Evolutionary conservation across 768 basidiomycete species (phyloP).

Genomic region (Boletus rex-veris): DNA sequence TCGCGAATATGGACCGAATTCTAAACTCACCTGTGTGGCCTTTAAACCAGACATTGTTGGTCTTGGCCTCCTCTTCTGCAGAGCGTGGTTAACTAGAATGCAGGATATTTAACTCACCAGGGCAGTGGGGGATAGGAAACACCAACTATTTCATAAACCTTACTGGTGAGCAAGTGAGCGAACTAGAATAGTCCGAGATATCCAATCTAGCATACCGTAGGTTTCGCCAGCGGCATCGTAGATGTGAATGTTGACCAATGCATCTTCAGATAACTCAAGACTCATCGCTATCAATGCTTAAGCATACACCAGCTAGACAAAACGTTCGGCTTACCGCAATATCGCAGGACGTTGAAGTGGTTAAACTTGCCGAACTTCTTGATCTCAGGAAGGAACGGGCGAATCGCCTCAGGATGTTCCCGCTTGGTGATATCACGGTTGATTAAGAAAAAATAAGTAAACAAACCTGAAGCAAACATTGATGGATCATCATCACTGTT

Average conservation of each 20-base stretch:
- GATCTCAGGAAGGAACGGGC: slow-evolving; percentile 53
- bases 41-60: slow-evolving; percentile 57
- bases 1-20: no score
- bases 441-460: slow-evolving; percentile 33
- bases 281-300: slow-evolving; percentile 48
- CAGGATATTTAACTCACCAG: neutral
- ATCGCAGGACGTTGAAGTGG: slow-evolving; percentile 48
- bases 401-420: slow-evolving; percentile 46
- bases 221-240: slow-evolving; percentile 42
- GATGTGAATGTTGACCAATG: slow-evolving; percentile 45
- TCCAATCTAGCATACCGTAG: slow-evolving; percentile 31
- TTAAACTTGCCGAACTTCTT: slow-evolving; percentile 47
- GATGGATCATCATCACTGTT: slow-evolving; percentile 41
- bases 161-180: slow-evolving; percentile 32
- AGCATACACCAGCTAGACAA: neutral
- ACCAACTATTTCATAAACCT: slow-evolving; percentile 67
- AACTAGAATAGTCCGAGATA: neutral
- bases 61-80: slow-evolving; percentile 46
- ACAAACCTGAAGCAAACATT: neutral
- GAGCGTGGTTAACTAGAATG: slow-evolving; percentile 45
- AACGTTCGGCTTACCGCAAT: slow-evolving; percentile 33
- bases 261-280: slow-evolving; percentile 53
- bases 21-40: slow-evolving; percentile 49
- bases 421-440: slow-evolving; percentile 47
- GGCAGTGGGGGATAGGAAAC: neutral